Evolutionary conservation across 2,329 filamentous ascomycete genomes (phyloP).

Genomic region (Sporothrix schenckii): DNA sequence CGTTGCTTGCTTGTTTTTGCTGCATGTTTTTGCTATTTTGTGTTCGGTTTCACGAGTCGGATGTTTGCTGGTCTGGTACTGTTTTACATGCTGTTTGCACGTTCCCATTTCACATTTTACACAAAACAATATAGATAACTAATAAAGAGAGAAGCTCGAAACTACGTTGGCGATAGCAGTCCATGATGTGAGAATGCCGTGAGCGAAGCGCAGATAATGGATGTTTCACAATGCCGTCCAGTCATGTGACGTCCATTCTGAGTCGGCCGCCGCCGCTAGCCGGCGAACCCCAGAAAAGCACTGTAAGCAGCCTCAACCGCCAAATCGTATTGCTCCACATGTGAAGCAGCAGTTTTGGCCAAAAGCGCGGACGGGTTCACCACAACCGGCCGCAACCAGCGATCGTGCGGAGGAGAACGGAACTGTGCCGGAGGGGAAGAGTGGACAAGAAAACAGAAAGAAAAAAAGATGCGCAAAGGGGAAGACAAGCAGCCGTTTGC

Average conservation of each 20-base stretch:
- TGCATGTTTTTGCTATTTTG: not conserved
- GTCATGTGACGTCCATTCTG: conserved; percentile 5
- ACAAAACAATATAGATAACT: conserved; percentile 21
- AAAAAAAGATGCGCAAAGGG: not conserved
- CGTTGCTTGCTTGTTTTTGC: not conserved
- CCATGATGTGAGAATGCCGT: not conserved
- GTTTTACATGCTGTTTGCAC: not conserved
- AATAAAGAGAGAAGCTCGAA: conserved; percentile 24
- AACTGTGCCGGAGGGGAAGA: conserved; percentile 17
- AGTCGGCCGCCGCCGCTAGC: conserved; percentile 16
- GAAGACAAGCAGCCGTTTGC: not conserved
- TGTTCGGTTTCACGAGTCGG: conserved; percentile 3
- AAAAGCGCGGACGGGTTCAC: conserved; percentile 12
- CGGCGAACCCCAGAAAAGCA: not conserved
- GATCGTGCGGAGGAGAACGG: conserved; percentile 2
- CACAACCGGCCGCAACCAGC: conserved; percentile 18
- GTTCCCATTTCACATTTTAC: not conserved
- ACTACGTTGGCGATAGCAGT: not conserved
- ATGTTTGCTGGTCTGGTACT: conserved; percentile 11
- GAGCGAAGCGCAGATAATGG: not conserved
- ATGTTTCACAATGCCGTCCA: not conserved
- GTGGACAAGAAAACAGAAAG: conserved; percentile 31
- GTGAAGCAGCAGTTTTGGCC: not conserved
- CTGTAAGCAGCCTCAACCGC: no score
- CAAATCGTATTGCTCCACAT: not conserved